These are phyloP conservation scores for Geotrichum siamense DNA, from an alignment of 1,139 yeast genomes.

Conservation along the genomic window DNA sequence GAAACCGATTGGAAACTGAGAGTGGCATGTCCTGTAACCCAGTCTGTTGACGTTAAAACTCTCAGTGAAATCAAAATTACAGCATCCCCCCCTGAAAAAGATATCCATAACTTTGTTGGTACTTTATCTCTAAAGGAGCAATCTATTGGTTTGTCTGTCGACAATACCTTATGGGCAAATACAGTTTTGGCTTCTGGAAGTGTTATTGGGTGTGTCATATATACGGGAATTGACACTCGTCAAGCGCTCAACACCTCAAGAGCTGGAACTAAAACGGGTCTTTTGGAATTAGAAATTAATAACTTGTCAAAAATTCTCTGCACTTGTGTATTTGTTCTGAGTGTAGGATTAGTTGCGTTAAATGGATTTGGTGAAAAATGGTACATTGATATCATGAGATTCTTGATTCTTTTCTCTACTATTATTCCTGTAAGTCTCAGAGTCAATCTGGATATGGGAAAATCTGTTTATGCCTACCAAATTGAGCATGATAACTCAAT, in stretches of 20 bases:
- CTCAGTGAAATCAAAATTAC: slow-evolving; percentile 48
- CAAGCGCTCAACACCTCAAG: slow-evolving; percentile 89
- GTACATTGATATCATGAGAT: slow-evolving; percentile 87
- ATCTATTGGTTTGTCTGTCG: slow-evolving; percentile 66
- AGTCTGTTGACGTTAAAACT: slow-evolving; percentile 44
- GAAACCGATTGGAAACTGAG: slow-evolving; percentile 98
- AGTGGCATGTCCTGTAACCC: slow-evolving; percentile 68
- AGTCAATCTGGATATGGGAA: slow-evolving; percentile 91
- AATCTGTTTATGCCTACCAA: slow-evolving; percentile 91
- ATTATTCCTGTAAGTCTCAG: slow-evolving; percentile 94
- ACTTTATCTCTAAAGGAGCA: slow-evolving; percentile 51
- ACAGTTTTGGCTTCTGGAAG: slow-evolving; percentile 93
- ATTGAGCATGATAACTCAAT: slow-evolving; percentile 81
- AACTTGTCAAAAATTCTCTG: slow-evolving; percentile 81
- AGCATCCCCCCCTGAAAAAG: slow-evolving; percentile 73
- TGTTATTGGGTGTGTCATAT: slow-evolving; percentile 78
- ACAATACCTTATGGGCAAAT: slow-evolving; percentile 96
- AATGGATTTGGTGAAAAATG: slow-evolving; percentile 71
- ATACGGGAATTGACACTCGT: slow-evolving; percentile 89
- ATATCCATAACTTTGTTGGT: slow-evolving; percentile 80
- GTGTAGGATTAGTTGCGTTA: slow-evolving; percentile 68
- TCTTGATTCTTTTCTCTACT: slow-evolving; percentile 83
- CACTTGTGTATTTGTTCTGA: slow-evolving; percentile 71
- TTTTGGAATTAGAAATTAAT: slow-evolving; percentile 86
- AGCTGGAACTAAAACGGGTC: slow-evolving; percentile 85